Base-by-base conservation (phyloP, 31 red algal genomes). In the Endocladia muricata region DNA sequence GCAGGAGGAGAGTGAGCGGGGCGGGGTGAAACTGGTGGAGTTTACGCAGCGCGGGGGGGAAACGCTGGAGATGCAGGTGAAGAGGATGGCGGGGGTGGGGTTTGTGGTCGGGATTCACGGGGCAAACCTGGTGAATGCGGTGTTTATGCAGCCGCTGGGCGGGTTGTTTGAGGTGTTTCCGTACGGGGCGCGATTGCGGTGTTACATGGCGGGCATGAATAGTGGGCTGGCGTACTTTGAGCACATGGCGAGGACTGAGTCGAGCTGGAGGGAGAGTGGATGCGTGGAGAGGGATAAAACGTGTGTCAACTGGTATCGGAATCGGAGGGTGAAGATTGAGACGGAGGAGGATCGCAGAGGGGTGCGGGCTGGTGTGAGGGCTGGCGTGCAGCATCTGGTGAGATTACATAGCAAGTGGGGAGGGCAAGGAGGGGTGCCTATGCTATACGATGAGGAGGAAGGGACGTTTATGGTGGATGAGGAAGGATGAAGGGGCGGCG, bases 101-200 rank as follows among this genome's bases (percentile, higher is more conserved):
- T 33, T 91, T 35, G 71, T 86, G 21, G 36, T 91, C 0, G 83
- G 87, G 38, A 78, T 91, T 51, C 87, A 91, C 56, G 87, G 87
- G 6, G 87, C 82, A 23, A 84, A 91, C 43, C 60, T 91, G 74
- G 83, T 86, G 13, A 91, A 91, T 61, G 4, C 68, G 3, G 44
- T 54, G 48, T 91, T 87, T 70, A 52, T 78, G 72, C 55, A 34
- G 39, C 72, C 87, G 21, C 61, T 70, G 6, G 79, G 65, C 4
- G 81, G 41, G 21, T 51, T 91, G 2, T 32, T 91, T 2, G 83
- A 91, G 41, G 21, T 91, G 4, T 61, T 91, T 19, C 87, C 87
- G 3, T 29, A 23, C 19, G n/a, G 44, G n/a, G 37, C 35, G 19
- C 3, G 30, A 3, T 21, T 25, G 26, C 41, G 15, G 2, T 47